Evolutionary conservation across 2,329 filamentous ascomycete genomes (phyloP), one percentile per base, ranked within the genome.

Genomic region (Ophiostoma novo-ulmi): DNA sequence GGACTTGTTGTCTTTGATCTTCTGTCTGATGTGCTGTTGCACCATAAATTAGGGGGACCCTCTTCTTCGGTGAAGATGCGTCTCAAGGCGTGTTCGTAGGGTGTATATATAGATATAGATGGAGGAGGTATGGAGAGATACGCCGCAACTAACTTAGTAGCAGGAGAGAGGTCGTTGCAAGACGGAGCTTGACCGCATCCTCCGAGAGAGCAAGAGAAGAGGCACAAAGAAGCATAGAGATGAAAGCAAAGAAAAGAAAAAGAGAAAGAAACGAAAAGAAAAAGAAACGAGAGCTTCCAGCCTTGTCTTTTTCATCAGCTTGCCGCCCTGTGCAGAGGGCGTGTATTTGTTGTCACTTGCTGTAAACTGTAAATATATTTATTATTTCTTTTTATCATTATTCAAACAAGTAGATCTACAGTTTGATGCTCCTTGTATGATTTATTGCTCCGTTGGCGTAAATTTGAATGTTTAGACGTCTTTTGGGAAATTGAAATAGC

Each of bases 11-110:
- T 26, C 20, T 65, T 65, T 36, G 20, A 13, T 58, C 52, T 26
- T 58, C 52, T 41, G 63, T 22, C 17, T 36, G 61, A 36, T 65
- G 63, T 22, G 63, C 35, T 65, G 63, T 65, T 65, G 35, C 63
- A n/a, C 63, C 63, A 65, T 65, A 39, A 38, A 41, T 26, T 58
- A 26, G 52, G 20, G 58, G 63, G 63, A 41, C 63, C 63, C 63
- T 65, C 63, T 65, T 65, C 36, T 39, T 65, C 63, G 63, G 63
- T 65, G 63, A 39, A 65, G 63, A 22, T 63, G 26, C 5, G 13
- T 63, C 58, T 26, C 10, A 13, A 26, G 52, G 52, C 52, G 52
- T 58, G 26, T 58, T 17, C 8, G 52, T 11, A 58, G 52, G 52
- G 52, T 58, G 52, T 58, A 58, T 58, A 26, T 26, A 58, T 58